Evolutionary conservation across 495 filamentous ascomycete species (phyloP), one percentile per base, ranked within the genome.

Genomic region (Podospora didyma): DNA sequence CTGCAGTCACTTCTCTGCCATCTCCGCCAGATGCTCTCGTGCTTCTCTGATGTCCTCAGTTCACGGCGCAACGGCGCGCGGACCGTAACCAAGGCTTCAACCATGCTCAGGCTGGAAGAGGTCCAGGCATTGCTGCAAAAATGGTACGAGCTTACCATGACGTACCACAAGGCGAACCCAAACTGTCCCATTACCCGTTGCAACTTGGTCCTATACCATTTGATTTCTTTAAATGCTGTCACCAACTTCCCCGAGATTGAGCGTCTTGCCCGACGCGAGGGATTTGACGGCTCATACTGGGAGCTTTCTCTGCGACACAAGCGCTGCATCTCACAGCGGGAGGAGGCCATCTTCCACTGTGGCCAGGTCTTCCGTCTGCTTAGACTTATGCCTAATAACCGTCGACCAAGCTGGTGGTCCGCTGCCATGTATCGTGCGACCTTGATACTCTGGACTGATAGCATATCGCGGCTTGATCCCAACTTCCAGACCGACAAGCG

Each of bases 131-230:
- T 86, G 14, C 70, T 87, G 0, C 72, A 78, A 52, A 78, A 75
- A 47, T 87, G 84, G 84, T 81, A 79, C 65, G 72, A 79, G 41
- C 68, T 85, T 16, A 77, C 78, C 20, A 65, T 68, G 19, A 53
- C 12, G 11, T 63, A 75, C 59, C 59, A 52, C 56, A 69, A 72
- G 49, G 42, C 61, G 7, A 58, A 77, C 53, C 66, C 73, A 1
- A 52, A 48, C 14, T 77, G 74, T 49, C 64, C 72, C 9, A 61
- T 73, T 24, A 80, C 67, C 21, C 71, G 66, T 49, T 80, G 79
- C 51, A 86, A 80, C 62, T 64, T 86, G n/a, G 76, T 82, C 11
- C 77, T 88, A 59, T 86, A 80, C 66, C 84, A 88, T 58, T 73
- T 88, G 26, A 80, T 86, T 54, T 80, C 73, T 26, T 73, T 88